Base-by-base conservation (phyloP, 768 basidiomycete species). In the Chalciporus pseudorubinellus region DNA sequence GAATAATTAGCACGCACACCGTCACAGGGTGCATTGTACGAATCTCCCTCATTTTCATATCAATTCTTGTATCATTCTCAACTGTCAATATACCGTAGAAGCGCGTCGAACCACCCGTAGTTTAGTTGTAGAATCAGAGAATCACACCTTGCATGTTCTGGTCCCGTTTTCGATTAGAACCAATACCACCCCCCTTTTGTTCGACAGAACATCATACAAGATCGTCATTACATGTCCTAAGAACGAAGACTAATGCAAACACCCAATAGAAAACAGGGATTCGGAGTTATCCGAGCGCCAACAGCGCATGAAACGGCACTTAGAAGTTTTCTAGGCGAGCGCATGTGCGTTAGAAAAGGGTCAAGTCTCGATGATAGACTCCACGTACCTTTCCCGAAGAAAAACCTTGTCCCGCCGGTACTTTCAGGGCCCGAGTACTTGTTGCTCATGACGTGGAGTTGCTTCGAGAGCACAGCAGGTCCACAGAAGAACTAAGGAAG, bases 331-430 rank as follows among this genome's bases (percentile, higher is more conserved):
- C 63, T 64, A 2, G 33, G 34, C 39, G 10, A 54, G 51, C 12
- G 3, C 38, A 24, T 19, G 0, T 16, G 14, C 29, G 48, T 64
- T 16, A 66, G 46, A 12, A 44, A 26, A 11, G 6, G 22, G 20
- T 22, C 6, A 24, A 8, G 34, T 29, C 7, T 10, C 6, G 12
- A 48, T 28, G 28, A 51, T 28, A 24, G 13, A 42, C 16, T 6
- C 26, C 6, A 66, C 82, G 33, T 56, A 87, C 87, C 92, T 70
- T 95, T 95, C 42, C 92, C 90, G 57, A 87, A 95, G 78, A 89
- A 89, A 80, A 95, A 95, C 48, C 87, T 74, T 1, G 89, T 88
- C n/a, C 83, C 81, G 29, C 80, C 78, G 8, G 85, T 77, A 31
- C 77, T 78, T 16, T 8, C 14, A 6, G 88, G 82, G 34, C 77